Evolutionary conservation across 768 basidiomycete genomes (phyloP).

Genomic region (Termitomyces sp.): DNA sequence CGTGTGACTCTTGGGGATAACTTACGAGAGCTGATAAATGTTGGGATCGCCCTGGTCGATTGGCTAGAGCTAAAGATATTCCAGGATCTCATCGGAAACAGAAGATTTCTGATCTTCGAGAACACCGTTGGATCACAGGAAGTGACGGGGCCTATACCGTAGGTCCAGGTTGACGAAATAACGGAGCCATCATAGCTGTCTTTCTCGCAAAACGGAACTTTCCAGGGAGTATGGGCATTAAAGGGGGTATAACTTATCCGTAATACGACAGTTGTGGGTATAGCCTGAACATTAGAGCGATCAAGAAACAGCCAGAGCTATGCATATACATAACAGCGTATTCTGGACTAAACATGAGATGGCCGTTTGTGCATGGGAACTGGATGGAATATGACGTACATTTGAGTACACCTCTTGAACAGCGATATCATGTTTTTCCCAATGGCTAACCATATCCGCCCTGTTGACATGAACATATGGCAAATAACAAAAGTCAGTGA

Average conservation of each 20-base stretch:
- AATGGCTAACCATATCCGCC: constrained; percentile 80
- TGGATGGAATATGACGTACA: constrained; percentile 40
- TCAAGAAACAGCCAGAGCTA: constrained; percentile 45
- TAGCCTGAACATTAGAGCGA: constrained; percentile 12
- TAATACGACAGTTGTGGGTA: constrained; percentile 18
- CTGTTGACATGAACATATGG: constrained; percentile 31
- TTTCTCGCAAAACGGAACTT: constrained; percentile 15
- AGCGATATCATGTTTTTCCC: constrained; percentile 82
- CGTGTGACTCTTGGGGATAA: not conserved
- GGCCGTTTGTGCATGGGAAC: constrained; percentile 7
- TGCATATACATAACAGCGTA: constrained; percentile 50
- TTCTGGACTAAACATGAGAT: constrained; percentile 45
- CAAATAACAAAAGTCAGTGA: constrained; percentile 8
- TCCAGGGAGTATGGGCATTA: constrained; percentile 15
- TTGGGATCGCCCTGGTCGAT: constrained; percentile 5
- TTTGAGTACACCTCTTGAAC: constrained; percentile 78
- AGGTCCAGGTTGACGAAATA: not conserved
- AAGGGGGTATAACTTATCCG: constrained; percentile 20
- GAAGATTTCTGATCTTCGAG: constrained; percentile 31
- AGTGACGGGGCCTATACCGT: not conserved
- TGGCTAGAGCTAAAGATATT: constrained; percentile 10
- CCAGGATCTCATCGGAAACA: constrained; percentile 15
- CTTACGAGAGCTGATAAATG: not conserved
- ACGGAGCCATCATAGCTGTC: not conserved
- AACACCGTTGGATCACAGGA: constrained; percentile 6